Evolutionary conservation across 2,329 filamentous ascomycete species (phyloP).

Genomic region (Westerdykella aurantiaca): DNA sequence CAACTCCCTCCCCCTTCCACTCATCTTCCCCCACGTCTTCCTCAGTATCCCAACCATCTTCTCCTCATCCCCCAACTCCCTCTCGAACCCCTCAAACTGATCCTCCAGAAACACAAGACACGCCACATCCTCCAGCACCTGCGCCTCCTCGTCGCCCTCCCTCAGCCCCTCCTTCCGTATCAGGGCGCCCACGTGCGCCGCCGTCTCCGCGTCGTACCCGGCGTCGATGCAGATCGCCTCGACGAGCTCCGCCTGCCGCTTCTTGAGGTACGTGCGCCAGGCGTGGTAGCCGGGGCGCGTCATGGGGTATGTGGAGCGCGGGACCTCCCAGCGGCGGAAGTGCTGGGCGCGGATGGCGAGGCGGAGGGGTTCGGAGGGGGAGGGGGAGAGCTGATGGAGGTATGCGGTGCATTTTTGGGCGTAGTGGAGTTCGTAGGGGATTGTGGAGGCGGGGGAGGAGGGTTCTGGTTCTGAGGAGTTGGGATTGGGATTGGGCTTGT

Average conservation of each 20-base stretch:
- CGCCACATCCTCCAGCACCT: constrained; percentile 77
- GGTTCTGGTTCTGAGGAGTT: constrained; percentile 6
- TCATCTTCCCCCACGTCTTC: constrained; percentile 42
- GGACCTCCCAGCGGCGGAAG: constrained; percentile 79
- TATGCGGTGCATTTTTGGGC: constrained; percentile 72
- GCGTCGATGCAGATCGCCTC: constrained; percentile 48
- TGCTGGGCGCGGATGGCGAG: constrained; percentile 81
- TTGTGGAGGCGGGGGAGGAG: constrained; percentile 32
- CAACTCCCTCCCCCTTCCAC: constrained; percentile 27
- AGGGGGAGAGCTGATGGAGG: constrained; percentile 56
- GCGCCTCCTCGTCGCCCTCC: constrained; percentile 58
- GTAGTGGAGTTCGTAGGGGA: constrained; percentile 78
- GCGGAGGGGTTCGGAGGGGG: constrained; percentile 61
- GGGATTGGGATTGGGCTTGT: constrained; percentile 17
- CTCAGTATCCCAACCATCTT: constrained; percentile 58
- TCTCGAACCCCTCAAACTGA: constrained; percentile 76
- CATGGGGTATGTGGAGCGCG: constrained; percentile 65
- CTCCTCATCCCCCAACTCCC: constrained; percentile 60
- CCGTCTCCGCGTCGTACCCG: constrained; percentile 50
- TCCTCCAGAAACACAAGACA: constrained; percentile 85
- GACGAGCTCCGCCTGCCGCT: constrained; percentile 62
- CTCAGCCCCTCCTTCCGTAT: constrained; percentile 73
- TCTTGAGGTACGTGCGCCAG: constrained; percentile 72
- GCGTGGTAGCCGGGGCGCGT: constrained; percentile 69
- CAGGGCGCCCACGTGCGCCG: constrained; percentile 60